phyloP scores from a whole-genome alignment of 1,284 basidiomycete species.

The Rhodotorula sp. region DNA sequence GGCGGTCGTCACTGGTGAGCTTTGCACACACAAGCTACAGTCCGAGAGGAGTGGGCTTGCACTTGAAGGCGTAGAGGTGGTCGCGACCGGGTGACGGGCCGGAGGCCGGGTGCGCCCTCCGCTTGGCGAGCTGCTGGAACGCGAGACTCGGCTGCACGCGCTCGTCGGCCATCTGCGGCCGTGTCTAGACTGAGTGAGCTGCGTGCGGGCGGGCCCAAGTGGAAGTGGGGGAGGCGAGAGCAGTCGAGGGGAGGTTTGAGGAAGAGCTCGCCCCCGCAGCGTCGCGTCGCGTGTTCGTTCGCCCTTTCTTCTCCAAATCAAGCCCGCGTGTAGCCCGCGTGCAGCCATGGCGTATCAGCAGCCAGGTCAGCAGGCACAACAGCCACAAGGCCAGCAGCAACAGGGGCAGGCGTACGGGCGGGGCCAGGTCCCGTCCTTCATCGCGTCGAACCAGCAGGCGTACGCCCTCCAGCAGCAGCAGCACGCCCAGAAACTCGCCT shows the following conservation, averaged over 20 bases:
- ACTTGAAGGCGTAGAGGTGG: conserved; percentile 16
- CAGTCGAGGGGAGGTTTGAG: neutral
- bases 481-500: conserved; percentile 18
- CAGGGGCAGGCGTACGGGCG: conserved; percentile 26
- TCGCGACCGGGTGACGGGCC: neutral
- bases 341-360: neutral
- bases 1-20: neutral
- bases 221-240: neutral
- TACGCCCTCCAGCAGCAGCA: conserved; percentile 23
- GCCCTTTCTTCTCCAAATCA: neutral
- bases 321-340: conserved; percentile 10
- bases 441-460: conserved; percentile 24
- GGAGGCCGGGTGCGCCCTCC: neutral
- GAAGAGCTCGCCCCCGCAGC: neutral
- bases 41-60: neutral
- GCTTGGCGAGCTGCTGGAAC: conserved; percentile 11
- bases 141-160: conserved; percentile 5
- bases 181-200: no score
- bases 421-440: conserved; percentile 32
- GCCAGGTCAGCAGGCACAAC: neutral
- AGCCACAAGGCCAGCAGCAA: conserved; percentile 1
- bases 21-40: neutral
- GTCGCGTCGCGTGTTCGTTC: neutral
- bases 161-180: neutral
- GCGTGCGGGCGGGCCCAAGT: neutral